Evolutionary conservation across 495 filamentous ascomycete species (phyloP).

Genomic region (Neurospora cerealis): DNA sequence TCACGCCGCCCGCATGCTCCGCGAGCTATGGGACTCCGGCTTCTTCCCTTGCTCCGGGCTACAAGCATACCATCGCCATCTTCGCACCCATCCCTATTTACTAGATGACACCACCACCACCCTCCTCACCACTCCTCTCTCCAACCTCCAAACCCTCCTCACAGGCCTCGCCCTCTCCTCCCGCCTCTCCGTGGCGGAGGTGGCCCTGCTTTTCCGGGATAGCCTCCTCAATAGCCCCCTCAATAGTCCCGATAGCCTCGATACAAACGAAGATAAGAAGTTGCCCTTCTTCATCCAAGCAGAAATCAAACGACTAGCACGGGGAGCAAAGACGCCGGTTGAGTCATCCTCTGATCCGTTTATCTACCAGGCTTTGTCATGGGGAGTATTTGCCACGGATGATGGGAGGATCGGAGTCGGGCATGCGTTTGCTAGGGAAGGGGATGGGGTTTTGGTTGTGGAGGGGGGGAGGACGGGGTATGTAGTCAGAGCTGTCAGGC

Average conservation of each 20-base stretch:
- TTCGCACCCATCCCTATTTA: too few relatives aligned
- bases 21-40: neutral
- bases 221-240: neutral
- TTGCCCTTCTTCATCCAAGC: neutral
- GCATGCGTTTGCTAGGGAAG: neutral
- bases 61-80: neutral
- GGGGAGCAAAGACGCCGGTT: neutral
- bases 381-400: neutral
- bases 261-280: neutral
- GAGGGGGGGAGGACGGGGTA: neutral
- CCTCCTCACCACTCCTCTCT: neutral
- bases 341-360: neutral
- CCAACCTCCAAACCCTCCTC: neutral
- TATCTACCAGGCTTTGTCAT: neutral
- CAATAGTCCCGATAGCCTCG: fast-evolving
- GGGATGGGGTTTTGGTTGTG: neutral
- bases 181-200: neutral
- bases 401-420: neutral
- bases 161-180: neutral
- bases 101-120: neutral
- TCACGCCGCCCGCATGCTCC: neutral
- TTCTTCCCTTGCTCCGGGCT: neutral
- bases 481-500: too few relatives aligned
- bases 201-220: neutral
- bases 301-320: neutral